phyloP scores from a whole-genome alignment of 2,329 filamentous ascomycete species.

The Fusarium sp. region DNA sequence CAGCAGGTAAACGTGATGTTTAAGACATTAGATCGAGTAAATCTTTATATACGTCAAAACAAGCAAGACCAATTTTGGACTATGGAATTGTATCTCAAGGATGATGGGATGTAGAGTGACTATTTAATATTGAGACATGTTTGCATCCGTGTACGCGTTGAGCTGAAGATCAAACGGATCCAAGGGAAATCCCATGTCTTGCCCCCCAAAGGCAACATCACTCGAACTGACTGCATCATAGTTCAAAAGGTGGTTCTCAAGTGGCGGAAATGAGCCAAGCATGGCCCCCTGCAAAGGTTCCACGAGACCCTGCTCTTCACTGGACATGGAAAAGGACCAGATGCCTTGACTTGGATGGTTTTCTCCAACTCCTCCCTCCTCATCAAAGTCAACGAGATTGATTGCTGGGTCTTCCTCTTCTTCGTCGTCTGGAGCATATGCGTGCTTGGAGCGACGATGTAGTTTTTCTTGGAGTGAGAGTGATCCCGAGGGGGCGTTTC shows the following conservation, averaged over 20 bases:
- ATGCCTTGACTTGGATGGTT: neutral
- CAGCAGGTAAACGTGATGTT: neutral
- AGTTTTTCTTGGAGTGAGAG: constrained; percentile 16
- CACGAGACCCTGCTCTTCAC: neutral
- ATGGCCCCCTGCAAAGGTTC: neutral
- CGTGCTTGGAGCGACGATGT: constrained; percentile 36
- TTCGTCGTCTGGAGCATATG: constrained; percentile 23
- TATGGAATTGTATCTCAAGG: too few relatives aligned
- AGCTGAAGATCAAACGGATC: constrained; percentile 32
- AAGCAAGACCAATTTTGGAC: too few relatives aligned
- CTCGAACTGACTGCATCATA: constrained; percentile 12
- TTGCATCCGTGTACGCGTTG: constrained; percentile 28
- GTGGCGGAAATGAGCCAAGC: neutral
- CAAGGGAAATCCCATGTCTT: constrained; percentile 20
- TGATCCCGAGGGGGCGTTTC: neutral
- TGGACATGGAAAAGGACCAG: constrained; percentile 18
- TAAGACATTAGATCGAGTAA: neutral
- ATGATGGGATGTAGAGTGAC: neutral
- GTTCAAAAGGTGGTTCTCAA: constrained; percentile 5
- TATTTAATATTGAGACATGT: neutral
- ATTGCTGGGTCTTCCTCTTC: constrained; percentile 22
- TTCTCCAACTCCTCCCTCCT: fast-evolving
- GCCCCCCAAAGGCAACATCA: constrained; percentile 10
- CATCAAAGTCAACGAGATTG: neutral
- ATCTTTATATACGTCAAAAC: too few relatives aligned